phyloP scores from a whole-genome alignment of 2,329 filamentous ascomycete species.

The Clarireedia sp. region DNA sequence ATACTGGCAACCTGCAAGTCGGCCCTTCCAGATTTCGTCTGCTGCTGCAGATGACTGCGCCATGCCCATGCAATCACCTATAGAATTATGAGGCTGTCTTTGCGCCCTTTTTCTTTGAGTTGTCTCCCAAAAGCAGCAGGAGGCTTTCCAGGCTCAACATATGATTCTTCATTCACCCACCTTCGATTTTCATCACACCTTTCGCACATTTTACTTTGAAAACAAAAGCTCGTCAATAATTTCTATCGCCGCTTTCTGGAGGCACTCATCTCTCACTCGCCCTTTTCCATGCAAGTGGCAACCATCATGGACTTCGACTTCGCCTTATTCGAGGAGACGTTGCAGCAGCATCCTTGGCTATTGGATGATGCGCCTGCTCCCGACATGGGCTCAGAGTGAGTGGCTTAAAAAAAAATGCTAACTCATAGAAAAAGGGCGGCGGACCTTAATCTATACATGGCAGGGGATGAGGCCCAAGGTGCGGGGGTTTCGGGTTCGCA shows the following conservation, averaged over 20 bases:
- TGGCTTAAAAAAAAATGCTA: slow-evolving; percentile 6
- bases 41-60: not conserved
- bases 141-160: not conserved
- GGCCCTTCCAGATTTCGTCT: not conserved
- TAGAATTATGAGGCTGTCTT: not conserved
- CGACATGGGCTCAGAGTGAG: slow-evolving; percentile 1
- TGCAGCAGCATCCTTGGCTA: not conserved
- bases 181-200: not conserved
- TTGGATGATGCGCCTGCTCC: not conserved
- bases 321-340: not conserved
- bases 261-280: not conserved
- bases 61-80: not conserved
- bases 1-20: too few species aligned
- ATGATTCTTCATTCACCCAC: not conserved
- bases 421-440: slow-evolving; percentile 5
- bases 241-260: not conserved
- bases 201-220: not conserved
- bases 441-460: too few species aligned
- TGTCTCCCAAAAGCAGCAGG: not conserved
- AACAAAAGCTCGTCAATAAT: not conserved
- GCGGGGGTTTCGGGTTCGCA: too few species aligned
- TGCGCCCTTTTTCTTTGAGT: not conserved
- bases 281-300: not conserved
- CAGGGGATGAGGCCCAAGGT: not conserved
- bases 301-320: not conserved